Base-by-base conservation (phyloP, 768 basidiomycete genomes). In the Lentinula sp. region DNA sequence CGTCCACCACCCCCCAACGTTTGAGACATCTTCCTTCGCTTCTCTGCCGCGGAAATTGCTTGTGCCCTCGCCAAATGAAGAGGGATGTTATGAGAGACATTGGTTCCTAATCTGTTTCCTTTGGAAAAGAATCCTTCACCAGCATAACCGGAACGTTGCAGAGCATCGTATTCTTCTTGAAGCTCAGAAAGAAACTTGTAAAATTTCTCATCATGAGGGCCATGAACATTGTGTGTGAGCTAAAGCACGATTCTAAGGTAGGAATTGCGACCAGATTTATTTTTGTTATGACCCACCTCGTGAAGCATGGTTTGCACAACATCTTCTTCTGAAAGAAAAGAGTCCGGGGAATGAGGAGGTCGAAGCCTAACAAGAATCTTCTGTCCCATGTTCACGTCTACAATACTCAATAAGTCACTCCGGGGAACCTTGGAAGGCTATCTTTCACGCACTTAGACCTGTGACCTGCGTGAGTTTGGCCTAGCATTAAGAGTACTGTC, bases 181-280 rank as follows among this genome's bases (percentile, higher is more conserved):
- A 96, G 77, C 21, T 79, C 81, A 2, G 82, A 76, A 4, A 92
- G 81, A 65, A 83, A 82, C 60, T 87, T 86, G 76, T 92, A 90
- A 65, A 94, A 91, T 56, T 80, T 83, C 54, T 91, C 88, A 65
- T 98, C 92, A 65, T 97, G 95, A 5, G 93, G 89, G 3, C 93
- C 92, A 67, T 93, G 91, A 7, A 89, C 84, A 68, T 90, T 93
- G 69, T 95, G 93, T 0, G 93, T 89, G 40, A 96, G 86, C 92
- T 95, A 37, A 42, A 31, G 18, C 35, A 39, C 23, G 11, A 55
- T 23, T 7, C 8, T 28, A 21, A 53, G 31, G 9, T 23, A 39
- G 23, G 39, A 21, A 2, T 23, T n/a, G 50, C 53, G 37, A 49
- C 15, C 34, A 15, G 35, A 35, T 35, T 9, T 4, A 2, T 18